These are phyloP conservation scores for Pyrenochaeta sp. DNA, from an alignment of 2,329 filamentous ascomycete genomes.

Conservation along the genomic window DNA sequence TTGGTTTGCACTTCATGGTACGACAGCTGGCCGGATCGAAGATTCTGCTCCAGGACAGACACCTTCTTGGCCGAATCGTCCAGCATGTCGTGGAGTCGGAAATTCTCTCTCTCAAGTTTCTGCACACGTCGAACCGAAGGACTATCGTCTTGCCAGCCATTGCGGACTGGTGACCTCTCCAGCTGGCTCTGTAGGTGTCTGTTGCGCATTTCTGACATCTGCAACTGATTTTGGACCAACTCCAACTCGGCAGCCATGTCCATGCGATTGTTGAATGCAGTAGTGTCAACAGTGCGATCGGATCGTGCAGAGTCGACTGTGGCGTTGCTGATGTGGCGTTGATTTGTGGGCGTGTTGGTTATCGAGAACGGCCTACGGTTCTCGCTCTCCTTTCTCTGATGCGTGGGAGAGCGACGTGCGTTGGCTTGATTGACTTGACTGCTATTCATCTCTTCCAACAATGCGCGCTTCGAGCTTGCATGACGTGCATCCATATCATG, in stretches of 20 bases:
- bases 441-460: conserved; percentile 85
- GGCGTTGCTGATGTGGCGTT: conserved; percentile 71
- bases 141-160: conserved; percentile 73
- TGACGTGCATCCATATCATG: conserved; percentile 69
- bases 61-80: conserved; percentile 95
- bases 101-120: conserved; percentile 92
- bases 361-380: conserved; percentile 72
- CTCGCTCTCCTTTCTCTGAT: conserved; percentile 67
- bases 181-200: conserved; percentile 89
- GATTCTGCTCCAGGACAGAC: conserved; percentile 83
- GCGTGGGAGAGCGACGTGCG: conserved; percentile 71
- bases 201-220: conserved; percentile 94
- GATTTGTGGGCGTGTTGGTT: conserved; percentile 75
- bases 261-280: conserved; percentile 86
- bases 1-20: conserved; percentile 90
- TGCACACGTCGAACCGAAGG: conserved; percentile 82
- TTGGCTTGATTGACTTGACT: conserved; percentile 71
- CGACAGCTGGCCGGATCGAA: conserved; percentile 85
- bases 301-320: conserved; percentile 80
- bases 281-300: conserved; percentile 82
- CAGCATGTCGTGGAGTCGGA: conserved; percentile 88
- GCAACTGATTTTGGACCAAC: conserved; percentile 90
- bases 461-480: conserved; percentile 71
- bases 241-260: conserved; percentile 91
- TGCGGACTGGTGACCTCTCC: conserved; percentile 71